Evolutionary conservation across 2,329 filamentous ascomycete species (phyloP), one percentile per base, ranked within the genome.

Genomic region (Colletotrichum liriopes): DNA sequence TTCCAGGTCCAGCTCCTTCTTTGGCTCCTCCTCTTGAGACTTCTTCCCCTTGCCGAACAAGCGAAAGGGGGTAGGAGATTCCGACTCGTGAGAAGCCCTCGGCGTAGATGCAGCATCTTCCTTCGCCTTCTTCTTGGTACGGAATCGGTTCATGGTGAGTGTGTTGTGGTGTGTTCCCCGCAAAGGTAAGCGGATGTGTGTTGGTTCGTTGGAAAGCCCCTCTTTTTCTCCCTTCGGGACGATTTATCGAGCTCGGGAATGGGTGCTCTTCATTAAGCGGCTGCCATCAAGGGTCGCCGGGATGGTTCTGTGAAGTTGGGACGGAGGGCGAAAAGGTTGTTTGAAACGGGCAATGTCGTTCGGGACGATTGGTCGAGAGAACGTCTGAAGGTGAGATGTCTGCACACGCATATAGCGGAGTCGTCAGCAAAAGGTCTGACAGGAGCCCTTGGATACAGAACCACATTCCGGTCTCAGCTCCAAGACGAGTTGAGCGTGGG

Each of bases 81-180:
- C 90, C 18, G 86, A 85, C 26, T 92, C 90, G 35, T 87, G 85
- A 3, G 89, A 89, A 23, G 86, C 85, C 16, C 87, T 82, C 16
- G 83, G 82, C 47, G 81, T 76, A 74, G 60, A 59, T 39, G 11
- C 77, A 51, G 80, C 76, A 11, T 89, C 88, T 59, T 92, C 91
- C 84, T 89, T 90, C 66, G 81, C 88, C 87, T 91, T 93, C 86
- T 92, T 94, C 83, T 92, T 92, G 60, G 86, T 91, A 77, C 93
- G 87, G 79, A 95, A 94, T 67, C 93, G 91, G 84, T 96, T 95
- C 93, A 95, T 95, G 14, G 67, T 81, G 77, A 45, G 29, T 67
- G 41, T 52, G 35, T 20, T 49, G 35, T 67, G 35, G 43, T 60
- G 41, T n/a, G 18, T 43, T 37, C 37, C 43, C 26, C 20, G 20